Evolutionary conservation across 805 yeast species (phyloP), one percentile per base, ranked within the genome.

Genomic region (Candida palmyrensis): DNA sequence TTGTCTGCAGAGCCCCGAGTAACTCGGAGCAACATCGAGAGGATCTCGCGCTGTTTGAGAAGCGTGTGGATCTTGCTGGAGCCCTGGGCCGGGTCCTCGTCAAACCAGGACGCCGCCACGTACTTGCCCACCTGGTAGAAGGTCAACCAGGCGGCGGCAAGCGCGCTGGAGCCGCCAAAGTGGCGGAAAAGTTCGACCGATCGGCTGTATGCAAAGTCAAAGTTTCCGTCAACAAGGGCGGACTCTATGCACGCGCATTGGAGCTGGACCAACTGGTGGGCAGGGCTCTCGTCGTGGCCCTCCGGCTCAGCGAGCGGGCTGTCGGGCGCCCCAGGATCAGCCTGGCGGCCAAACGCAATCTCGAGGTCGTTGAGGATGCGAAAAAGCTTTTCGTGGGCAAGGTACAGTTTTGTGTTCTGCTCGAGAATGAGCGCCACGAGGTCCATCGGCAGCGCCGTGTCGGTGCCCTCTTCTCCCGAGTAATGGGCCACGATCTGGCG

Each of bases 51-150:
- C 51, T 86, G 90, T 29, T 66, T 55, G 15, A 58, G 45, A 16
- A 79, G 44, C 0, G 52, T 41, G 1, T 49, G 49, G 11, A 51
- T 28, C 18, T 38, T 39, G 4, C 44, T 43, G 3, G 42, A 36
- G n/a, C 42, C 39, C 35, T 37, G 29, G 57, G 47, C 52, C 52
- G 71, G 38, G 8, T 47, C 53, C 2, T 47, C 52, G 4, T 39
- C 49, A 29, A 44, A 46, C 48, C 62, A 56, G 7, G 45, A 47
- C 2, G 62, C 55, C 5, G 57, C 49, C 9, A 56, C 50, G 36
- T 44, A 62, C 53, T 82, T 81, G 3, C 84, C 83, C 3, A 82
- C 78, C 45, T 85, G 95, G 45, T 79, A 81, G 40, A 82, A 75
- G 1, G 84, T 75, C 17, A 78, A 66, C 95, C 96, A 87, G 30